These are phyloP conservation scores for Hyaloperonospora brassicae DNA, from an alignment of 352 stramenopile genomes.

Conservation along the genomic window DNA sequence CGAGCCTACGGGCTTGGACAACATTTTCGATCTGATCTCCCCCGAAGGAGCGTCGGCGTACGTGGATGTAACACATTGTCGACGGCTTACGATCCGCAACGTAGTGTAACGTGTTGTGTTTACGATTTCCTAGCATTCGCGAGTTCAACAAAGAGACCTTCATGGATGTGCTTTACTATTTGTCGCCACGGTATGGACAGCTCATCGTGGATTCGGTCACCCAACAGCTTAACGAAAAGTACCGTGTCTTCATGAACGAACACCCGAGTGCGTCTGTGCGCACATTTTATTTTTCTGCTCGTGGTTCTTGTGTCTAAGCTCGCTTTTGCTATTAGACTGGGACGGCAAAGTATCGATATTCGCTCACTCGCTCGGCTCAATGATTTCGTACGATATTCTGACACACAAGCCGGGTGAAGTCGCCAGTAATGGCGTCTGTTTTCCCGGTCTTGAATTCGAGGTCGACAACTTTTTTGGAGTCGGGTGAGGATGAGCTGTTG, in stretches of 20 bases:
- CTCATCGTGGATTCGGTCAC: slow-evolving; percentile 88
- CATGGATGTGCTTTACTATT: slow-evolving; percentile 92
- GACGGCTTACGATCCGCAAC: neutral
- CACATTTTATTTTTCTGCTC: neutral
- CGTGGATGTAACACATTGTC: slow-evolving; percentile 3
- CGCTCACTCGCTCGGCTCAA: slow-evolving; percentile 83
- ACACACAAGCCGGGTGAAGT: slow-evolving; percentile 61
- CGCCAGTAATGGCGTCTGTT: slow-evolving; percentile 59
- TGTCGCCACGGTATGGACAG: slow-evolving; percentile 86
- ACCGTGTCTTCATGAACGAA: slow-evolving; percentile 84
- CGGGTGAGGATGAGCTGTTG: slow-evolving; percentile 32
- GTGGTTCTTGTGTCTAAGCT: no score
- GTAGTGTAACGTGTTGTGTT: slow-evolving; percentile 1
- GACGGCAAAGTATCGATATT: slow-evolving; percentile 87
- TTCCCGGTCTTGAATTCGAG: slow-evolving; percentile 74
- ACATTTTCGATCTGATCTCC: slow-evolving; percentile 78
- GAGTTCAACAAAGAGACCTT: slow-evolving; percentile 92
- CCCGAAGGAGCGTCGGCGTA: slow-evolving; percentile 68
- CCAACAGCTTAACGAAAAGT: slow-evolving; percentile 84
- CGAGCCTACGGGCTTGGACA: slow-evolving; percentile 75
- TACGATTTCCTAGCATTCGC: slow-evolving; percentile 51
- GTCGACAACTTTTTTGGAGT: slow-evolving; percentile 84
- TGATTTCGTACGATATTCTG: slow-evolving; percentile 90
- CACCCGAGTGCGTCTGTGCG: slow-evolving; percentile 44
- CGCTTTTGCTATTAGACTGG: slow-evolving; percentile 40